These are phyloP conservation scores for Lepidium aucheri DNA, from an alignment of 345 rosid genomes.

Conservation along the genomic window DNA sequence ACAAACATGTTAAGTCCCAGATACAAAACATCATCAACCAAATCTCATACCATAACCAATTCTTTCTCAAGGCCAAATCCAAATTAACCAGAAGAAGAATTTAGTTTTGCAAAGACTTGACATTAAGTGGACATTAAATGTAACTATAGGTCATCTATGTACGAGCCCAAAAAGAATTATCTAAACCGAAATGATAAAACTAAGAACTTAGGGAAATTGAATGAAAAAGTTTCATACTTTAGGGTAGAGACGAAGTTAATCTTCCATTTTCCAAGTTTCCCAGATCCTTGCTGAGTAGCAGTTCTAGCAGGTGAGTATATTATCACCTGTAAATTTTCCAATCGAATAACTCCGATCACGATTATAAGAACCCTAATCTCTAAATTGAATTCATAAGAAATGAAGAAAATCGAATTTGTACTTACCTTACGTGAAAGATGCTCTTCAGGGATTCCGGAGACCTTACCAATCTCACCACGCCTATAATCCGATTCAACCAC, in stretches of 20 bases:
- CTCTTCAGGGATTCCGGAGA: constrained; percentile 90
- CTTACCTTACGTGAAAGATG: constrained; percentile 64
- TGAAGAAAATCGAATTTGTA: neutral
- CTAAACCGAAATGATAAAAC: neutral
- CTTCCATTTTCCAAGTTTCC: constrained; percentile 90
- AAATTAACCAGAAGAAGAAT: neutral
- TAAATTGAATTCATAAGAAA: neutral
- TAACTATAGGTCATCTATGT: neutral
- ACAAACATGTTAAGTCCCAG: neutral
- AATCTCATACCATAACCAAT: neutral
- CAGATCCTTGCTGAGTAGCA: constrained; percentile 95
- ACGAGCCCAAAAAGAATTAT: neutral
- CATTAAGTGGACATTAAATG: neutral
- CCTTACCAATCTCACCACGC: constrained; percentile 78
- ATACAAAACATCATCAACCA: neutral
- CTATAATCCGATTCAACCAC: constrained; percentile 67
- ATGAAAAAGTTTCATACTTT: constrained; percentile 40
- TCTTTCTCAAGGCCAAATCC: neutral
- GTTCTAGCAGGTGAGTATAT: constrained; percentile 93
- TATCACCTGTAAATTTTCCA: constrained; percentile 46
- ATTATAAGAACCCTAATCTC: neutral
- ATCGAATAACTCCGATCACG: neutral
- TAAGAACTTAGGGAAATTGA: neutral
- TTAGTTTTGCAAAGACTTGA: neutral
- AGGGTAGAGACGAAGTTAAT: constrained; percentile 86